Base-by-base conservation (phyloP, 148 eudicot genomes). In the Nepenthes mirabilis region DNA sequence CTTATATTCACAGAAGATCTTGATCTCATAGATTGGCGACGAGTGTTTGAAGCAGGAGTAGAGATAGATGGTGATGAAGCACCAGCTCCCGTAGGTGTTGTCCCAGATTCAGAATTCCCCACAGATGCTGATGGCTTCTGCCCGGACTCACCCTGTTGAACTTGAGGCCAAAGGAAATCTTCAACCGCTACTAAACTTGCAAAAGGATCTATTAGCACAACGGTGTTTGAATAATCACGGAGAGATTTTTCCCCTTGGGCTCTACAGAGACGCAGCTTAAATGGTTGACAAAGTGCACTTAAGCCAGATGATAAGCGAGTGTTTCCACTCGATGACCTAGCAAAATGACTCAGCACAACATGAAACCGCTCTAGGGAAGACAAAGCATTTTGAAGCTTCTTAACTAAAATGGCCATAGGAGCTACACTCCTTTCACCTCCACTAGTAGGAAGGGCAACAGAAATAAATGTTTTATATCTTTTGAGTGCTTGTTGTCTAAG, bases 151-250 rank as follows among this genome's bases (percentile, higher is more conserved):
- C 83, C 68, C 65, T 95, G 71, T 68, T 89, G 99, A 57, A 94
- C 86, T 65, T 95, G 78, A 34, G 97, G 84, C 97, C 97, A 94
- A n/a, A 94, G 83, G 58, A 94, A 94, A 32, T 86, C 95, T 68
- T 94, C 99, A 52, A 94, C 91, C 63, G 95, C 97, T 34, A 89
- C 86, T 70, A 94, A 78, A 79, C 87, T 94, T 63, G 99, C 99
- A 62, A 94, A 74, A 1, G 99, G 99, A 86, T 94, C 99, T 72
- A 94, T 94, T 43, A 94, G 74, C 34, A 89, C 97, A 53, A 89
- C 81, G 65, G 94, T 94, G 14, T 95, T 86, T 37, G 99, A 89
- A 78, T 86, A 94, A 74, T 94, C 99, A 60, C 99, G 97, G 45
- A 94, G 95, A 55, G 99, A 80, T 62, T 89, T 89, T 64, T 94